Conservation (phyloP, 768 basidiomycete genomes). For the Boletus subparvulus region DNA sequence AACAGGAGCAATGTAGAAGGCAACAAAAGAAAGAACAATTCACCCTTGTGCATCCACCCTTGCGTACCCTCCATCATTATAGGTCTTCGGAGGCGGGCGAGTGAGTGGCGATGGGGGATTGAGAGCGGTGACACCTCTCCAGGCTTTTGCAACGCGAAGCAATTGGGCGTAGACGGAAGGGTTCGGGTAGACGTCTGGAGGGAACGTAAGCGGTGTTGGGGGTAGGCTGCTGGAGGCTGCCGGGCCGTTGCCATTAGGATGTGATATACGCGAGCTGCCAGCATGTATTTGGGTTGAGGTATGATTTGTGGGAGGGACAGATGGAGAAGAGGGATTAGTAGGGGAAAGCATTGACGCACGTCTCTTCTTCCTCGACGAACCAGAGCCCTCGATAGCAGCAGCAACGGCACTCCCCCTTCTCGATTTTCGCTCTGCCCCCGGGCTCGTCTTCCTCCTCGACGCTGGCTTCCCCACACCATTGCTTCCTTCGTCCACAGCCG, state of each 20-base stretch:
- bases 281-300: conserved; percentile 15
- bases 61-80: conserved; percentile 19
- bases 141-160: conserved; percentile 57
- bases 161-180: conserved; percentile 48
- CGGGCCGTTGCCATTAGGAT: conserved; percentile 5
- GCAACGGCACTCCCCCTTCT: conserved; percentile 36
- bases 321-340: conserved; percentile 19
- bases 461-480: conserved; percentile 22
- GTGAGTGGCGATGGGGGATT: conserved; percentile 25
- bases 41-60: conserved; percentile 31
- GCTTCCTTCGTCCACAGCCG: conserved; percentile 18
- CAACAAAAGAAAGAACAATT: conserved; percentile 10
- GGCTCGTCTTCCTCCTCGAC: conserved; percentile 37
- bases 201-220: conserved; percentile 39
- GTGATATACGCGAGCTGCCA: conserved; percentile 19
- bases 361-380: conserved; percentile 37
- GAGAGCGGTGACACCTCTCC: conserved; percentile 69
- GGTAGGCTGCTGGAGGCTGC: conserved; percentile 10
- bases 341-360: conserved; percentile 38
- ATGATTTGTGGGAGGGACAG: conserved; percentile 13
- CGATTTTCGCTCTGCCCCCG: conserved; percentile 40
- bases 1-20: not conserved
- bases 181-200: conserved; percentile 29
- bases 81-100: conserved; percentile 24
- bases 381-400: conserved; percentile 36